phyloP scores from a whole-genome alignment of 2,329 filamentous ascomycete species.

The Elsinoe perseae region DNA sequence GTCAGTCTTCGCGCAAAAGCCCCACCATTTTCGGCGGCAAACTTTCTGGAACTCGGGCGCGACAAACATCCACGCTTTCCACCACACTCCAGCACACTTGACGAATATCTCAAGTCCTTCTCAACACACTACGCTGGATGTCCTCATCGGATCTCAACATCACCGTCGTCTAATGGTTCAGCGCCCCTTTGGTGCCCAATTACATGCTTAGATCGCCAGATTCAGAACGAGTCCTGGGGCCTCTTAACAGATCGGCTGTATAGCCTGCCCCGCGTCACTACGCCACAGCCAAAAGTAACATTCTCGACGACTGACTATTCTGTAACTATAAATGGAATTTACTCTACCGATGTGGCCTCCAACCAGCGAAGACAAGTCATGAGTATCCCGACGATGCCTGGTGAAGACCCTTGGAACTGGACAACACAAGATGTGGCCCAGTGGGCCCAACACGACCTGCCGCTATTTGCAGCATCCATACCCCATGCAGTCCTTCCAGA shows the following conservation, averaged over 20 bases:
- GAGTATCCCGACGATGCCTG: not conserved
- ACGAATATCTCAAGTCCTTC: too few species aligned
- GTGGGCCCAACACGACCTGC: constrained; percentile 51
- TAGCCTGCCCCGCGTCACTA: not conserved
- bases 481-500: constrained; percentile 20
- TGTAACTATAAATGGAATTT: too few species aligned
- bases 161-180: too few species aligned
- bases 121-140: too few species aligned
- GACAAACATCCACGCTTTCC: too few species aligned
- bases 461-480: constrained; percentile 23
- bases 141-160: too few species aligned
- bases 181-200: not conserved
- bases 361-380: too few species aligned
- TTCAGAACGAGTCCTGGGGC: not conserved
- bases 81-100: too few species aligned
- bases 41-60: too few species aligned
- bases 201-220: not conserved
- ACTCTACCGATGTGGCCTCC: too few species aligned
- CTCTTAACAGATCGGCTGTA: not conserved
- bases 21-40: too few species aligned
- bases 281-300: not conserved
- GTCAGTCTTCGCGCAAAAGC: not conserved
- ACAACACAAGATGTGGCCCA: constrained; percentile 57
- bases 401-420: constrained; percentile 66
- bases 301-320: too few species aligned